Evolutionary conservation across 495 filamentous ascomycete genomes (phyloP), one percentile per base, ranked within the genome.

Genomic region (Penicillium ochrochloron): DNA sequence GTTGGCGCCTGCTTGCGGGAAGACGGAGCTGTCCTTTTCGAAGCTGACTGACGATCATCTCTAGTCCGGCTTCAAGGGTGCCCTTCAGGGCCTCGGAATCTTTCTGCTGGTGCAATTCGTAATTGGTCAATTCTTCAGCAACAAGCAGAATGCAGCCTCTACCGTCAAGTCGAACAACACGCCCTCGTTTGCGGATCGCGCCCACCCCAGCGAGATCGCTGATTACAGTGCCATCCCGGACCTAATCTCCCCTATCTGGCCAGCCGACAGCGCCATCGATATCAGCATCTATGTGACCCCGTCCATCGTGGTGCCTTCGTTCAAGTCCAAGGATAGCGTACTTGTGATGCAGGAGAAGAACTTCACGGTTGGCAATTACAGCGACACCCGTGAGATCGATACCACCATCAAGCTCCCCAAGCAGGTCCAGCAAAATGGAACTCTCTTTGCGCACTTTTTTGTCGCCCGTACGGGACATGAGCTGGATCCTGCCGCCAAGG

Each of bases 371-470:
- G 92, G 91, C 10, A 88, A 95, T 72, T 94, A 84, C 69, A 88
- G 84, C 46, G 95, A 99, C 64, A 89, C 82, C 63, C 86, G 96
- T 27, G 84, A 88, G 58, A 85, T 92, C 44, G 88, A 93, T 53
- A 91, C 90, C n/a, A 85, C 80, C 42, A 91, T 98, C 70, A 75
- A 82, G 33, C 85, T 98, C 10, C 94, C 95, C 3, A 83, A 84
- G 64, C 78, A 86, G 31, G 94, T 96, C 2, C 93, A 97, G 76
- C 85, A 92, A 60, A 98, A 98, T 73, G 94, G 92, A 37, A 97
- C 95, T 1, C 82, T 98, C 14, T 99, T 91, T 86, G 93, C 90
- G 8, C 95, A 99, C 75, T 94, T 97, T 70, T 97, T 92, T 68
- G 80, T 99, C 63, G 91, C 85, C 11, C 83, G 94, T 50, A 82